Evolutionary conservation across 1,284 basidiomycete genomes (phyloP).

Genomic region (Moniliella sp.): DNA sequence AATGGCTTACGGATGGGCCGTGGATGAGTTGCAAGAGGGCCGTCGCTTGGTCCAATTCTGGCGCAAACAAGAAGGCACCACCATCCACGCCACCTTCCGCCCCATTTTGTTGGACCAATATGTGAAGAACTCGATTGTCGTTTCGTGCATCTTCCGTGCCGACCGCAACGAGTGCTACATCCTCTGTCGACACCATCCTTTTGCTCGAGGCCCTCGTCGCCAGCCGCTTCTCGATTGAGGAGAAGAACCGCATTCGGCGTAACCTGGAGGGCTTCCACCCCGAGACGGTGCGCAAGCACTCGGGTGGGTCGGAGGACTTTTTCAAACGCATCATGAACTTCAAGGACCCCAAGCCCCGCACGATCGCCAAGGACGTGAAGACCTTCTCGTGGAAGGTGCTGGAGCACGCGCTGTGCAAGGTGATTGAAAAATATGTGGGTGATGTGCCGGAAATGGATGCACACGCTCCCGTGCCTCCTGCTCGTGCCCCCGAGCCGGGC

Average conservation of each 20-base stretch:
- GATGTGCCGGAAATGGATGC: too few relatives aligned
- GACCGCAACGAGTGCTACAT: slow-evolving; percentile 56
- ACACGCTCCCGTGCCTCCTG: too few relatives aligned
- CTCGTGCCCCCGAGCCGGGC: too few relatives aligned
- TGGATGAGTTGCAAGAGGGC: slow-evolving; percentile 38
- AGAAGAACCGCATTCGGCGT: slow-evolving; percentile 82
- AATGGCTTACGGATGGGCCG: slow-evolving; percentile 41
- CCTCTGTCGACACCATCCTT: slow-evolving; percentile 83
- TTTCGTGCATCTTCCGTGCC: slow-evolving; percentile 70
- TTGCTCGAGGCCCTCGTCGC: slow-evolving; percentile 69
- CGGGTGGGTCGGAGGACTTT: slow-evolving; percentile 55
- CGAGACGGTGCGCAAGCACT: slow-evolving; percentile 68
- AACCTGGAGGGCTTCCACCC: slow-evolving; percentile 81
- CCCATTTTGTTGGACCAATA: slow-evolving; percentile 35
- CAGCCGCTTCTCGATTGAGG: slow-evolving; percentile 65
- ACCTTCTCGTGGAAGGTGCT: slow-evolving; percentile 76
- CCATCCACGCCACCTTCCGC: slow-evolving; percentile 38
- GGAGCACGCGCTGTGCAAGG: slow-evolving; percentile 62
- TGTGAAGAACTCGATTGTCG: slow-evolving; percentile 38
- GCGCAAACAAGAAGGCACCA: slow-evolving; percentile 38
- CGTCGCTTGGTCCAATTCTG: slow-evolving; percentile 41
- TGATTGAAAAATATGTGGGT: slow-evolving; percentile 83
- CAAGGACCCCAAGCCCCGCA: slow-evolving; percentile 71
- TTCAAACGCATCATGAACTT: slow-evolving; percentile 90
- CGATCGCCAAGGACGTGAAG: slow-evolving; percentile 93